Evolutionary conservation across 2,329 filamentous ascomycete genomes (phyloP).

Genomic region (Nannizzia gypsea): DNA sequence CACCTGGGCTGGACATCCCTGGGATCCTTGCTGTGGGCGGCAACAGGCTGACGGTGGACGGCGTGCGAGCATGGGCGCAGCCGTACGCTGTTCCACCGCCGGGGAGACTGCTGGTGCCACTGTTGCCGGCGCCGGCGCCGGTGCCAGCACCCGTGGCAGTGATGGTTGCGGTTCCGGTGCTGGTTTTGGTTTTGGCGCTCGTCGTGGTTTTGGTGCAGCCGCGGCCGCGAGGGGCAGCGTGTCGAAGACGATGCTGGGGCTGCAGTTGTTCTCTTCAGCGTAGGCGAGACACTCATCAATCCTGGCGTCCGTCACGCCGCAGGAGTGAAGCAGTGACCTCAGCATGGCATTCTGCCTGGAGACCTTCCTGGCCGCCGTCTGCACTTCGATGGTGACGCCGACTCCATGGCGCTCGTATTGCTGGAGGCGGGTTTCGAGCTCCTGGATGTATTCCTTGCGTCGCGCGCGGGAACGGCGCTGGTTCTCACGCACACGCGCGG

Average conservation of each 20-base stretch:
- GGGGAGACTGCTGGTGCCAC: too few species aligned
- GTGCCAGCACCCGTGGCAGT: too few species aligned
- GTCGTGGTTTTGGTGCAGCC: too few species aligned
- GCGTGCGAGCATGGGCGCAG: neutral
- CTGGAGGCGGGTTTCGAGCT: constrained; percentile 54
- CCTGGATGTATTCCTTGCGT: constrained; percentile 59
- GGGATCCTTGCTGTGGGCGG: neutral
- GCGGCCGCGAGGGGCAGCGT: neutral
- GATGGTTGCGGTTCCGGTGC: too few species aligned
- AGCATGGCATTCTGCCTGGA: constrained; percentile 58
- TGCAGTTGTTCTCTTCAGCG: neutral
- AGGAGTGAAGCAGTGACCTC: constrained; percentile 45
- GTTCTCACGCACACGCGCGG: constrained; percentile 60
- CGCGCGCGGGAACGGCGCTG: constrained; percentile 64
- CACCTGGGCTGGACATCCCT: neutral
- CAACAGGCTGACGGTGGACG: neutral
- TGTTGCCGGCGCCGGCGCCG: too few species aligned
- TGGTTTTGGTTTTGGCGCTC: too few species aligned
- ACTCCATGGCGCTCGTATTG: constrained; percentile 54
- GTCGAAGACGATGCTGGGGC: neutral
- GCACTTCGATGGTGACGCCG: constrained; percentile 59
- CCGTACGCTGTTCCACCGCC: neutral
- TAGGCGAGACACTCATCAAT: constrained; percentile 31
- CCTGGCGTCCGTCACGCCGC: constrained; percentile 47
- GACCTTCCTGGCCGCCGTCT: constrained; percentile 56